phyloP scores from a whole-genome alignment of 371 early-diverging fungal species.

The Lichtheimia ramosa region DNA sequence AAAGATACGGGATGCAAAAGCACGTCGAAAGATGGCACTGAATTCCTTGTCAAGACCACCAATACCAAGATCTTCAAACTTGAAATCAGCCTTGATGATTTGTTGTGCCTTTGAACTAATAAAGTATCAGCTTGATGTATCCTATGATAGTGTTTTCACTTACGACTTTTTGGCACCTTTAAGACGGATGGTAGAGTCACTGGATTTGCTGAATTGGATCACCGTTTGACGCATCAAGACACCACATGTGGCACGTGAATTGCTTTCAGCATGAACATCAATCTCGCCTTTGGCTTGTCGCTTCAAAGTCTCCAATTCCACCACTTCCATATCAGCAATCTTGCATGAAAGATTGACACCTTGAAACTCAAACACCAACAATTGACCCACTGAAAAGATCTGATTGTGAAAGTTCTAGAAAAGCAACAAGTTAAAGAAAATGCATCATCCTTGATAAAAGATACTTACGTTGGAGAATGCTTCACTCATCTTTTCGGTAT shows the following conservation, averaged over 20 bases:
- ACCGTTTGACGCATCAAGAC: conserved; percentile 73
- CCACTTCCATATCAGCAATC: conserved; percentile 57
- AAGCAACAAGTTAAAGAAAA: neutral
- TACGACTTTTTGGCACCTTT: conserved; percentile 68
- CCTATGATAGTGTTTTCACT: conserved; percentile 2
- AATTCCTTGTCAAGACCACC: conserved; percentile 99
- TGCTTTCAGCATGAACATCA: conserved; percentile 25
- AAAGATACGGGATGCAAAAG: conserved; percentile 99
- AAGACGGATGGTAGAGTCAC: conserved; percentile 75
- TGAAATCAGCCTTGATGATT: conserved; percentile 93
- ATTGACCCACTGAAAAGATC: conserved; percentile 74
- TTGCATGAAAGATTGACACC: conserved; percentile 69
- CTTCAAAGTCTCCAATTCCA: conserved; percentile 63
- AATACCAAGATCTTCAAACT: conserved; percentile 99
- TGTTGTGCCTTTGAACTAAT: conserved; percentile 59
- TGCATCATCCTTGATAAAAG: neutral
- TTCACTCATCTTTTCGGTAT: conserved; percentile 71
- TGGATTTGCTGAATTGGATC: conserved; percentile 68
- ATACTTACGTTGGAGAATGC: conserved; percentile 60
- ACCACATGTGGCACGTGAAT: conserved; percentile 52
- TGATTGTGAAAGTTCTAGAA: conserved; percentile 69
- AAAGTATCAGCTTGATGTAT: neutral
- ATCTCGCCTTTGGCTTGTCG: conserved; percentile 40
- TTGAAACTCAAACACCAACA: conserved; percentile 79
- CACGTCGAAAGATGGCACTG: conserved; percentile 97